Percentiles rank a stretch among this genome's conserved stretches.
phyloP scores from a whole-genome alignment of 176 grass and related monocot species.

The Paspalum vaginatum region DNA sequence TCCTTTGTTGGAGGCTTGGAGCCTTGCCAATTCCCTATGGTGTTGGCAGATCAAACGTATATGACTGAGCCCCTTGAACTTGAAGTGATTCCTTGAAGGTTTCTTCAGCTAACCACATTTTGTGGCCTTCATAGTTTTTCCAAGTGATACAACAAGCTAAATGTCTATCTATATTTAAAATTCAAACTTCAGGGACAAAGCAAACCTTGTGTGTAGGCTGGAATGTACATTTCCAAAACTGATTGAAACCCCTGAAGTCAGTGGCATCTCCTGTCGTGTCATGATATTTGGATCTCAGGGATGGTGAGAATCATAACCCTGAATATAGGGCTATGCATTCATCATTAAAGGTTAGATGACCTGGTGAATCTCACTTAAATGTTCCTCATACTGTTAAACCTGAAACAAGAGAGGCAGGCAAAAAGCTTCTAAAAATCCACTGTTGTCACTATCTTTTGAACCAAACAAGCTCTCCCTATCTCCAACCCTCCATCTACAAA shows the following conservation, averaged over 20 bases:
- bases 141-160: too few species aligned
- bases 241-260: not conserved
- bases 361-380: not conserved
- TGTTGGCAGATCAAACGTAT: too few species aligned
- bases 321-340: not conserved
- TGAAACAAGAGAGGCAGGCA: not conserved
- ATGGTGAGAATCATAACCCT: not conserved
- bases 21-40: too few species aligned
- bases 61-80: too few species aligned
- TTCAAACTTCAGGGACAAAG: too few species aligned
- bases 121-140: too few species aligned
- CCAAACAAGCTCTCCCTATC: not conserved
- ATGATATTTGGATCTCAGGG: not conserved
- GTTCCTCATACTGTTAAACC: not conserved
- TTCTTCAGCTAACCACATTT: too few species aligned
- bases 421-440: not conserved
- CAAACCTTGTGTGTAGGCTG: not conserved
- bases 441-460: conserved; percentile 1
- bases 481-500: not conserved
- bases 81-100: too few species aligned
- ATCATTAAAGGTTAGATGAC: not conserved
- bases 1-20: too few species aligned
- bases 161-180: too few species aligned
- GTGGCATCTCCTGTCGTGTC: not conserved
- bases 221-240: not conserved